Conservation (phyloP, 306 rosid species). For the Begonia fuchsioides region DNA sequence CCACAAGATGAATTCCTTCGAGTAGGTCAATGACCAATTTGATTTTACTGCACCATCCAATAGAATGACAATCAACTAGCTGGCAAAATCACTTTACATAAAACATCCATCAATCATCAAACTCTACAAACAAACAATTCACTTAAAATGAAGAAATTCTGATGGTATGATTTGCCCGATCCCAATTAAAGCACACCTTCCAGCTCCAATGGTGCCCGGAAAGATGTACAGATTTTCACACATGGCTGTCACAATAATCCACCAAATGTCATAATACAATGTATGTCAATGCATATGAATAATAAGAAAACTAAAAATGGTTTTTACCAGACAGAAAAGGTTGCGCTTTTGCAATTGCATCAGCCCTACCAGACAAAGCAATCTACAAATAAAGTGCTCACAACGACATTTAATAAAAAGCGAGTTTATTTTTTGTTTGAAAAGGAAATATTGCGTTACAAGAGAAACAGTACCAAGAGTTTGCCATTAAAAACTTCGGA, state of each 20-base stretch:
- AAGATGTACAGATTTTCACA: constrained; percentile 64
- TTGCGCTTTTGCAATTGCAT: constrained; percentile 52
- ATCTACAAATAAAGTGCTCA: no score
- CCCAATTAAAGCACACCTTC: constrained; percentile 49
- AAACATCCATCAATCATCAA: constrained; percentile 2
- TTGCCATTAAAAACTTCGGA: constrained; percentile 54
- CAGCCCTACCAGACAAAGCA: constrained; percentile 56
- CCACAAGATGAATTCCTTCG: constrained; percentile 72
- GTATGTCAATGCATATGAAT: neutral
- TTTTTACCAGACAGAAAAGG: constrained; percentile 66
- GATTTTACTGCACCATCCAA: constrained; percentile 38
- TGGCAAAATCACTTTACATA: neutral
- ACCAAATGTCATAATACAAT: constrained; percentile 2
- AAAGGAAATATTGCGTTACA: constrained; percentile 1
- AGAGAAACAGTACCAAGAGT: constrained; percentile 36
- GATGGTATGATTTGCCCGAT: constrained; percentile 1
- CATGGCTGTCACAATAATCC: constrained; percentile 51
- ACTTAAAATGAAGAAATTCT: neutral
- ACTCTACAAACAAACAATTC: constrained; percentile 1
- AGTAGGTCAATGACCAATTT: constrained; percentile 58
- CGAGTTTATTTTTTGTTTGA: neutral
- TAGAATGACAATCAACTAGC: neutral
- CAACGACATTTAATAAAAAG: neutral
- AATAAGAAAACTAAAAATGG: constrained; percentile 6
- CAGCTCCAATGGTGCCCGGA: constrained; percentile 81